These are phyloP conservation scores for Alternaria brassicicola DNA, from an alignment of 2,329 filamentous ascomycete species.

Conservation along the genomic window DNA sequence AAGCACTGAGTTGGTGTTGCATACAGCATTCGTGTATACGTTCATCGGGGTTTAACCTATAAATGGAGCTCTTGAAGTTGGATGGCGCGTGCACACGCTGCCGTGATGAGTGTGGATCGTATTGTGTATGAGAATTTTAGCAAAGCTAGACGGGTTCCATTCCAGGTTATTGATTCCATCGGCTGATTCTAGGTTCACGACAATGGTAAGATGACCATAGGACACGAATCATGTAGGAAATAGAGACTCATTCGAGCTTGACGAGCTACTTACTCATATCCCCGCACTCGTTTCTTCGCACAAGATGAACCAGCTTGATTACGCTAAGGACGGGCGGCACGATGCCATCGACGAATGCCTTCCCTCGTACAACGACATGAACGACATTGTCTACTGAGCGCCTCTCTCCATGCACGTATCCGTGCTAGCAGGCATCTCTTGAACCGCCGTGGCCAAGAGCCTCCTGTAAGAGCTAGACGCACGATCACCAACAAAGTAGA, in stretches of 20 bases:
- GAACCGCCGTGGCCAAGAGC: not conserved
- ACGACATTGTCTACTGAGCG: not conserved
- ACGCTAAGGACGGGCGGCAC: not conserved
- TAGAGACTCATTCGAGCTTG: not conserved
- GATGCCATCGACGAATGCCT: not conserved
- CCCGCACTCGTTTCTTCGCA: not conserved
- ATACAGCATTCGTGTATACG: no score
- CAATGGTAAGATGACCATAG: not conserved
- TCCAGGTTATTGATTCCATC: no score
- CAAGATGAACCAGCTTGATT: not conserved
- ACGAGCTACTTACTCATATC: not conserved
- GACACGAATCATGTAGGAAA: not conserved
- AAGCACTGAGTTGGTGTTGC: no score
- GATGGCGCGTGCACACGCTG: not conserved
- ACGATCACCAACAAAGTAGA: not conserved
- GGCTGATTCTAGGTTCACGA: no score
- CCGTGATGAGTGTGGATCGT: not conserved
- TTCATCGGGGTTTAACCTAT: no score
- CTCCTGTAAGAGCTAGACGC: not conserved
- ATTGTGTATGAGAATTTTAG: not conserved
- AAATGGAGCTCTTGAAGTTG: no score
- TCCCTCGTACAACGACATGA: not conserved
- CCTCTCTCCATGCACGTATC: no score
- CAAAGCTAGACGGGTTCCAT: not conserved
- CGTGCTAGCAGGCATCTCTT: not conserved